phyloP scores from a whole-genome alignment of 495 filamentous ascomycete genomes.

The Tuber brumale region DNA sequence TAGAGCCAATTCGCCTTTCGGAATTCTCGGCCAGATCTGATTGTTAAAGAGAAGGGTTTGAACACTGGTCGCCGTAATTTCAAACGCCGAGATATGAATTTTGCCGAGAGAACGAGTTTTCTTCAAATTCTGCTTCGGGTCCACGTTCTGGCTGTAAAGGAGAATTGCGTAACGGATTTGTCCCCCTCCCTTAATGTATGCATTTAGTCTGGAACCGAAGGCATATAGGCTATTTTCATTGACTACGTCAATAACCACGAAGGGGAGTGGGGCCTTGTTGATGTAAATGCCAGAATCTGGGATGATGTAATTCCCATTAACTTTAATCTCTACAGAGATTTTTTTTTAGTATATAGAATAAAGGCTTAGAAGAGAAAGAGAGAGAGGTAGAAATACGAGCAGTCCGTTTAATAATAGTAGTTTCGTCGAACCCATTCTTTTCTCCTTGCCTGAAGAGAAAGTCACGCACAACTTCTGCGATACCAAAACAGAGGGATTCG shows the following conservation, averaged over 20 bases:
- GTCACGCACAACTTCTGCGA: not conserved
- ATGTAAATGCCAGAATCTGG: not conserved
- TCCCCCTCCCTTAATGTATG: not conserved
- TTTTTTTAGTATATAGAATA: not conserved
- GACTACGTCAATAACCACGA: not conserved
- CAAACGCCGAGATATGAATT: not conserved
- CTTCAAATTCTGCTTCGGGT: not conserved
- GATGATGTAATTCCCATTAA: not conserved
- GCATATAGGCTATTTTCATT: not conserved
- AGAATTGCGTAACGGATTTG: not conserved
- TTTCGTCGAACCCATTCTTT: not conserved
- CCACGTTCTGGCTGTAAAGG: not conserved
- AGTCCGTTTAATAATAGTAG: not conserved
- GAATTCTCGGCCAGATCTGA: not conserved
- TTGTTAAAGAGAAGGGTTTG: not conserved
- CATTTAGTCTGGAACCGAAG: accelerated
- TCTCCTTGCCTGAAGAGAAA: not conserved
- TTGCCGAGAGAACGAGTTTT: not conserved
- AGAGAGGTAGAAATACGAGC: not conserved
- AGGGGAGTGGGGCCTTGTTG: not conserved
- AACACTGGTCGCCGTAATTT: not conserved
- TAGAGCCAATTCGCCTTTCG: not conserved
- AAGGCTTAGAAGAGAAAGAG: not conserved
- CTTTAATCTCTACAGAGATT: not conserved
- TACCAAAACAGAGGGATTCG: not conserved